These are phyloP conservation scores for Barbatosphaeria neglecta DNA, from an alignment of 495 filamentous ascomycete species.

Conservation along the genomic window DNA sequence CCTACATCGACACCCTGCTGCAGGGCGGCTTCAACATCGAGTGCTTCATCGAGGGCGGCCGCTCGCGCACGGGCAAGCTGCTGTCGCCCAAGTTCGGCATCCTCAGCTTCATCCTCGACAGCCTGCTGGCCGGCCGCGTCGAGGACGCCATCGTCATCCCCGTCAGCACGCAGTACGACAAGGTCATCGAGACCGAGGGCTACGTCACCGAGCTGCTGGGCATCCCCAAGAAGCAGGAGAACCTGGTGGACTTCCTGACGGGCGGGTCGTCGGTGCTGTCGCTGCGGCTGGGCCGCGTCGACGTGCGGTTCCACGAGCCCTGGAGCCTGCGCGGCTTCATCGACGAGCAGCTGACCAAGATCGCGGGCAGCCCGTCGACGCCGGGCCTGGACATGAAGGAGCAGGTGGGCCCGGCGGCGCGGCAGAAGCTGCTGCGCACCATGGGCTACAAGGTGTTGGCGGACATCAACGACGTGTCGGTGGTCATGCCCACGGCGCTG, in stretches of 20 bases:
- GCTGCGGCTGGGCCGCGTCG: slow-evolving; percentile 78
- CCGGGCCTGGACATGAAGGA: slow-evolving; percentile 29
- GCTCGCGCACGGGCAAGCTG: slow-evolving; percentile 87
- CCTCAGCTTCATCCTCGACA: slow-evolving; percentile 81
- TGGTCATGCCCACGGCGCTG: slow-evolving; percentile 93
- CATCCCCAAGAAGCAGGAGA: slow-evolving; percentile 89
- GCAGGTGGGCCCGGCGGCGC: slow-evolving; percentile 30
- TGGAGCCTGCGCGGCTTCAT: slow-evolving; percentile 82
- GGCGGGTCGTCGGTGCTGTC: slow-evolving; percentile 77
- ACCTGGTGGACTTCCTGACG: slow-evolving; percentile 73
- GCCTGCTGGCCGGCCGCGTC: slow-evolving; percentile 74
- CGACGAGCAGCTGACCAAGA: slow-evolving; percentile 50
- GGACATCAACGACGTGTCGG: slow-evolving; percentile 90
- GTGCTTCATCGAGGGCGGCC: slow-evolving; percentile 92
- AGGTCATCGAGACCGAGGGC: slow-evolving; percentile 93
- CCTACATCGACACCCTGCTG: slow-evolving; percentile 88
- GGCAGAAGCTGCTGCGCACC: slow-evolving; percentile 59
- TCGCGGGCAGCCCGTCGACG: slow-evolving; percentile 24
- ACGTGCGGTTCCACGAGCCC: slow-evolving; percentile 90
- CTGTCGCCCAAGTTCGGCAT: slow-evolving; percentile 95
- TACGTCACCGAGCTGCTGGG: slow-evolving; percentile 92
- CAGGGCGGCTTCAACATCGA: slow-evolving; percentile 88
- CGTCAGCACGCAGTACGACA: slow-evolving; percentile 96
- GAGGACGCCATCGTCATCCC: slow-evolving; percentile 87
- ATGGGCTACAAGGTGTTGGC: slow-evolving; percentile 84